Evolutionary conservation across 1,139 yeast species (phyloP).

Genomic region (Candida sp.): DNA sequence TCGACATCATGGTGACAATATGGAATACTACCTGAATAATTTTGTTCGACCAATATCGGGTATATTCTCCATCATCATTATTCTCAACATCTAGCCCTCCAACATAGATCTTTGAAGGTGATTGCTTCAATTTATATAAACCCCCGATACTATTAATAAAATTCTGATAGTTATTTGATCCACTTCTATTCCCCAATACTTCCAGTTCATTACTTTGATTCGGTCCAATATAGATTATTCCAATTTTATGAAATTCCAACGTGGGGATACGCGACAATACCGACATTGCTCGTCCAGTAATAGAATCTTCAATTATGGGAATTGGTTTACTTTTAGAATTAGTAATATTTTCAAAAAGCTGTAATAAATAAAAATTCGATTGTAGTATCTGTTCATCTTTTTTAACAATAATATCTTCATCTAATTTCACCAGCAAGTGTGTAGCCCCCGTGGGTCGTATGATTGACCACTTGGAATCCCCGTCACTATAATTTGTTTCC

Average conservation of each 20-base stretch:
- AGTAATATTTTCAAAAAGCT: constrained; percentile 23
- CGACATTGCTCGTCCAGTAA: constrained; percentile 54
- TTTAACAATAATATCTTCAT: constrained; percentile 17
- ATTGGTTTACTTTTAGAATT: constrained; percentile 24
- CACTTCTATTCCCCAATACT: constrained; percentile 61
- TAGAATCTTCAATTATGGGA: constrained; percentile 44
- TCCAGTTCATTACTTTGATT: constrained; percentile 63
- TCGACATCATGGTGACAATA: constrained; percentile 78
- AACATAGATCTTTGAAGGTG: constrained; percentile 52
- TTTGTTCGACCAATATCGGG: constrained; percentile 72
- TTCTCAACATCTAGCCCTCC: constrained; percentile 78
- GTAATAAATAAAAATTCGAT: constrained; percentile 29
- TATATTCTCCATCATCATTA: constrained; percentile 72
- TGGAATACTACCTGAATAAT: constrained; percentile 74
- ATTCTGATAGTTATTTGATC: constrained; percentile 59
- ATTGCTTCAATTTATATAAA: constrained; percentile 52
- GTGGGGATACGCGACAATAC: constrained; percentile 76
- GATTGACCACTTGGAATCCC: constrained; percentile 50
- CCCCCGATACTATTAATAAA: constrained; percentile 61
- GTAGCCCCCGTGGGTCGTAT: constrained; percentile 70
- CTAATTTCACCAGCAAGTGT: constrained; percentile 43
- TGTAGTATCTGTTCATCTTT: constrained; percentile 4
- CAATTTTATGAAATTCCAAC: constrained; percentile 76
- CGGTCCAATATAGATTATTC: constrained; percentile 70
- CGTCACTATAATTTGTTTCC: constrained; percentile 50